A percentile compares a stretch with the other conserved stretches of the same genome.
These are phyloP conservation scores for Xylaria sp. DNA, from an alignment of 2,329 filamentous ascomycete genomes.

Conservation along the genomic window DNA sequence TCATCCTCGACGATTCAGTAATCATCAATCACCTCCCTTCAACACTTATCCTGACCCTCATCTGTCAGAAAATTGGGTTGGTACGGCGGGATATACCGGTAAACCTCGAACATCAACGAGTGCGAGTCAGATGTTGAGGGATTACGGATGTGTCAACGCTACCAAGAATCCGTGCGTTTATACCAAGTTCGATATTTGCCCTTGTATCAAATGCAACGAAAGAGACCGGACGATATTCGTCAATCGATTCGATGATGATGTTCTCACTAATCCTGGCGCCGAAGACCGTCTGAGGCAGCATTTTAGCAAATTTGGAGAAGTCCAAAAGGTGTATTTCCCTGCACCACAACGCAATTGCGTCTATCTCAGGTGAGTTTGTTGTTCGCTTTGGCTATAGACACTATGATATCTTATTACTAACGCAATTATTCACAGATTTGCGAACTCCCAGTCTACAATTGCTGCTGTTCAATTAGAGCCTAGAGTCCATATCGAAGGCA, in stretches of 20 bases:
- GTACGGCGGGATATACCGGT: not conserved
- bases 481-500: not conserved
- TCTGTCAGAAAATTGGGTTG: not conserved
- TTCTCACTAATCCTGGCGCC: not conserved
- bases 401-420: not conserved
- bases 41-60: not conserved
- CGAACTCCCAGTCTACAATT: not conserved
- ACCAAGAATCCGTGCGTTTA: accelerated
- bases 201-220: slow-evolving; percentile 16
- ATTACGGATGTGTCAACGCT: slow-evolving; percentile 25
- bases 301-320: slow-evolving; percentile 26
- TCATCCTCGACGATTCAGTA: not conserved
- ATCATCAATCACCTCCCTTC: not conserved
- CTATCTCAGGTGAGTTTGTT: slow-evolving; percentile 14
- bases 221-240: slow-evolving; percentile 29
- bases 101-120: not conserved
- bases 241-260: not conserved
- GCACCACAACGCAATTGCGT: accelerated
- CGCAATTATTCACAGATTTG: slow-evolving; percentile 4
- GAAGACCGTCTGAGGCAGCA: not conserved
- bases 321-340: not conserved
- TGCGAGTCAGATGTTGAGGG: not conserved
- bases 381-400: not conserved
- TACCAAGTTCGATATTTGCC: slow-evolving; percentile 30
- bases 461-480: not conserved